Evolutionary conservation across 305 asterid genomes (phyloP).

Genomic region (Solanum chacoense): DNA sequence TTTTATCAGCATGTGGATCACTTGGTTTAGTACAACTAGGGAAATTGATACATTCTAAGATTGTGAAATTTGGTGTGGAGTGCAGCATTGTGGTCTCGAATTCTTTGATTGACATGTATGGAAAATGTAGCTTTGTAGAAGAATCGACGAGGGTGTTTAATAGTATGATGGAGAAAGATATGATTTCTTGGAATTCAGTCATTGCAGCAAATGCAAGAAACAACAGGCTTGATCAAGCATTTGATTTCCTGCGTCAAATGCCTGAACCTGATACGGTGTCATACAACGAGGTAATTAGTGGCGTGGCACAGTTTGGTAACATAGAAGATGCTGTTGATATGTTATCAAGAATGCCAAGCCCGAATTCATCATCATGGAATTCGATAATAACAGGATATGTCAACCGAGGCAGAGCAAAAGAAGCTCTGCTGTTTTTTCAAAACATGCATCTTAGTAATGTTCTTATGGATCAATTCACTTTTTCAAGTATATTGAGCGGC

Average conservation of each 20-base stretch:
- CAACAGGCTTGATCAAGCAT: slow-evolving; percentile 41
- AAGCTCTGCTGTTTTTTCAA: slow-evolving; percentile 39
- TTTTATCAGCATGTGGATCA: slow-evolving; percentile 58
- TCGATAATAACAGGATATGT: slow-evolving; percentile 64
- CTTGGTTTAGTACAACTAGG: slow-evolving; percentile 36
- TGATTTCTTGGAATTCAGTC: slow-evolving; percentile 59
- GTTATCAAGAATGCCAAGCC: slow-evolving; percentile 34
- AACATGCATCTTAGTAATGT: slow-evolving; percentile 41
- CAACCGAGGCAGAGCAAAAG: slow-evolving; percentile 36
- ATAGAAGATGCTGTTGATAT: slow-evolving; percentile 46
- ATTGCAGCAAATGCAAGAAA: slow-evolving; percentile 72
- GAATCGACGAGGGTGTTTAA: slow-evolving; percentile 37
- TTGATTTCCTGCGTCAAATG: slow-evolving; percentile 33
- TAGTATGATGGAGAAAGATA: slow-evolving; percentile 34
- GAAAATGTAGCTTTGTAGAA: slow-evolving; percentile 44
- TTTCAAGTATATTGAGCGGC: slow-evolving; percentile 63
- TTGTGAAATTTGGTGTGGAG: slow-evolving; percentile 45
- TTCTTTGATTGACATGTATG: slow-evolving; percentile 75
- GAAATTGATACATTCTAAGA: slow-evolving; percentile 49
- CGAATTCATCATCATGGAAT: slow-evolving; percentile 83
- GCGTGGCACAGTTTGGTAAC: slow-evolving; percentile 52
- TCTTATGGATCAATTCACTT: slow-evolving; percentile 58
- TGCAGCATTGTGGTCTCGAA: slow-evolving; percentile 43
- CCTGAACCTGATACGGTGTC: slow-evolving; percentile 53
- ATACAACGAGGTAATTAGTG: slow-evolving; percentile 55